Percentiles rank a stretch among this genome's conserved stretches.
Conservation (phyloP, 768 basidiomycete species). For the Tulasnella sp. region DNA sequence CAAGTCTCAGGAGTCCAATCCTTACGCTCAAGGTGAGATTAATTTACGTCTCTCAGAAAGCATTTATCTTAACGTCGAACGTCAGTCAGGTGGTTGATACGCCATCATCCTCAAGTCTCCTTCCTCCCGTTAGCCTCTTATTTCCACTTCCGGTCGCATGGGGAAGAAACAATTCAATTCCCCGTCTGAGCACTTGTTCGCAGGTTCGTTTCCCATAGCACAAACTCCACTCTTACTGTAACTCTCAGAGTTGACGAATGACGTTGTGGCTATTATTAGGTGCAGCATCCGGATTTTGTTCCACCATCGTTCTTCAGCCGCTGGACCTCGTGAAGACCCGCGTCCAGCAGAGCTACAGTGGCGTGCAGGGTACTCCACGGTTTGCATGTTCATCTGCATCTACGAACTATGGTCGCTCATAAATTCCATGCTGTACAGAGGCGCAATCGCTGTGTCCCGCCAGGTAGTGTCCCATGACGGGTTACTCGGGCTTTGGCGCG, state of each 20-base stretch:
- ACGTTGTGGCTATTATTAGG: constrained; percentile 36
- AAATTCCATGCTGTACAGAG: neutral
- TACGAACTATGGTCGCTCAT: neutral
- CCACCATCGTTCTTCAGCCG: constrained; percentile 67
- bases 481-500: constrained; percentile 67
- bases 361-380: neutral
- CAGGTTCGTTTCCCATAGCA: neutral
- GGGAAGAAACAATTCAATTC: constrained; percentile 13
- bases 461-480: constrained; percentile 60
- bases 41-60: neutral
- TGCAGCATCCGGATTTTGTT: constrained; percentile 69
- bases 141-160: neutral
- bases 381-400: neutral
- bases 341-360: constrained; percentile 1
- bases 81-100: too few relatives aligned
- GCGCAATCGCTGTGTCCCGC: constrained; percentile 41
- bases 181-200: constrained; percentile 8
- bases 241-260: neutral
- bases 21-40: neutral
- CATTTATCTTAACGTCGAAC: neutral
- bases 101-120: neutral
- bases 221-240: neutral
- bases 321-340: constrained; percentile 82
- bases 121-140: neutral
- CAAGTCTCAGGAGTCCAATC: neutral